Base-by-base conservation (phyloP, 331 rosid genomes). In the Erythrophleum ivorense region DNA sequence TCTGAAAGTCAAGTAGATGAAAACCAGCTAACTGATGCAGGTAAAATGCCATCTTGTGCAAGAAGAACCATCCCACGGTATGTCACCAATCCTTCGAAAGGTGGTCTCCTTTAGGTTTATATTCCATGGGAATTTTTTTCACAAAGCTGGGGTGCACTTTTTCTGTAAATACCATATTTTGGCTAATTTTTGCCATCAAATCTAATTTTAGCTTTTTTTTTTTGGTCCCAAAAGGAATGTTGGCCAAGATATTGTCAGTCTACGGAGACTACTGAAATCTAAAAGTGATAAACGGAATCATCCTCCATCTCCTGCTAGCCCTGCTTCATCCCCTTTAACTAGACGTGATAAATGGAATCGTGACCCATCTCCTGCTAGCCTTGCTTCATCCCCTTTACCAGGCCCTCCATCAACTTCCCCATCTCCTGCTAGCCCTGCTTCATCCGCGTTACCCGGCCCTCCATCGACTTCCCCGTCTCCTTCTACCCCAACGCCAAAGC, bases 1-100 rank as follows among this genome's bases (percentile, higher is more conserved):
- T 94, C 97, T 54, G 91, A 92, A 86, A 83, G 66, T 86, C 99
- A 90, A 91, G 92, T 86, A 36, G 97, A 92, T 63, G 91, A 93
- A 87, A 87, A 66, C 62, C 85, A 64, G 79, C 84, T 93, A 52
- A 84, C 78, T 67, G 65, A 84, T 78, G 76, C 71, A 7, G 89
- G 59, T 68, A 76, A 81, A 85, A 64, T 55, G 69, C 79, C 83
- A 76, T 80, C 83, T 81, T 86, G 92, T 86, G 82, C 80, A 36
- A 79, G 77, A 81, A 87, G 82, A 78, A 54, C 82, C 45, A 62
- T 54, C 75, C 76, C 71, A 76, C 4, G 91, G 99, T 95, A 91
- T 77, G 90, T 73, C 38, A 48, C 36, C 78, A 70, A 69, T 83
- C 84, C 80, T 71, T 64, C 1, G 43, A 71, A 46, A 71, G 33